Evolutionary conservation across 192 early-diverging fungal species (phyloP), one percentile per base, ranked within the genome.

Genomic region (Rhizophlyctis rosea): DNA sequence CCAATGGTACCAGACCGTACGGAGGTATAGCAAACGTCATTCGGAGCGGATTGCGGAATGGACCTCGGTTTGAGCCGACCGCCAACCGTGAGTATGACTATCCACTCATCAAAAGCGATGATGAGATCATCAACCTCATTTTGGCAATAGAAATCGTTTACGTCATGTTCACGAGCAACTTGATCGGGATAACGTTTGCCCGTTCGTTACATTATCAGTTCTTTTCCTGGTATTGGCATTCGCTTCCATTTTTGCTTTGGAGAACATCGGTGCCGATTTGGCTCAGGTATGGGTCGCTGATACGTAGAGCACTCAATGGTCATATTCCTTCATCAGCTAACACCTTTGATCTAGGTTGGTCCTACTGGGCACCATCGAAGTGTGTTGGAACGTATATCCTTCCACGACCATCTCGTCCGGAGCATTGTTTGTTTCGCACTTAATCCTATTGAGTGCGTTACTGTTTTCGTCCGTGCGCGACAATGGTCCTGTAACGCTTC

Each of bases 151-250:
- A 86, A 60, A 81, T 92, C 25, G 33, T 89, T 21, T 72, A 72
- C 18, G 69, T 83, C 16, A 76, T 96, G 76, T 94, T 97, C 51
- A 88, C 88, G 0, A 79, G 82, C 28, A 97, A 97, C 74, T 83
- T 98, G 70, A 87, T 93, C 23, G 96, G 96, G 16, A 84, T 98
- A 34, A 60, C 88, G 0, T 96, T 89, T 72, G 88, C 94, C 3
- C 74, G 96, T 25, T 88, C 90, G 0, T 74, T 98, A 56, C 96
- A 98, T 67, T 96, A 96, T 67, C 94, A 97, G 80, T 98, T 98
- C 68, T 98, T 92, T 65, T 78, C 90, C 0, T 98, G 96, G 96
- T 98, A 96, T 70, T 89, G 75, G 34, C 87, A 91, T 71, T 81
- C 86, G 33, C 39, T 97, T 32, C 96, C 96, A 13, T 90, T 88